These are phyloP conservation scores for Hypoxylon crocopeplum DNA, from an alignment of 495 filamentous ascomycete genomes.

Conservation along the genomic window DNA sequence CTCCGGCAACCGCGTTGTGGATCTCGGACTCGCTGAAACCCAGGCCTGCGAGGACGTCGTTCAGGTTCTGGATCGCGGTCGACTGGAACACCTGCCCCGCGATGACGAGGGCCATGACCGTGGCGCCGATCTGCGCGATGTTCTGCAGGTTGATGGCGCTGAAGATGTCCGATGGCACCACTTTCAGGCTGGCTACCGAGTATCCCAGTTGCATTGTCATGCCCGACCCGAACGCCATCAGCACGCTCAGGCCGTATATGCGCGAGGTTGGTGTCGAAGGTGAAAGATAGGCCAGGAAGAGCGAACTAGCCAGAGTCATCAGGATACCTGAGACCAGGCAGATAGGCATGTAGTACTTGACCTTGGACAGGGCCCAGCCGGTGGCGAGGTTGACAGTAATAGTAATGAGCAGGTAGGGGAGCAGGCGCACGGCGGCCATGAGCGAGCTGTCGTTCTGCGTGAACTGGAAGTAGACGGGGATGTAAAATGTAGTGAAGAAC, in stretches of 20 bases:
- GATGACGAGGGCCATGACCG: conserved; percentile 62
- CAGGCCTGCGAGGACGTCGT: conserved; percentile 45
- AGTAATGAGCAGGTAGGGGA: conserved; percentile 63
- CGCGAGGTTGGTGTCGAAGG: conserved; percentile 38
- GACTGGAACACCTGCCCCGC: conserved; percentile 65
- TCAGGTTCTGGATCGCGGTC: conserved; percentile 41
- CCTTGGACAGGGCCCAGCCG: conserved; percentile 58
- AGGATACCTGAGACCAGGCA: conserved; percentile 59
- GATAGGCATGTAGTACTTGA: conserved; percentile 65
- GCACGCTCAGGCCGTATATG: conserved; percentile 63
- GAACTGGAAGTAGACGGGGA: conserved; percentile 69
- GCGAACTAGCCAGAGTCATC: conserved; percentile 55
- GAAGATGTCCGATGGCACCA: conserved; percentile 45
- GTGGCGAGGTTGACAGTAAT: conserved; percentile 55
- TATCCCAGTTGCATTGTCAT: conserved; percentile 59
- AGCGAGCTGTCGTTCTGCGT: conserved; percentile 56
- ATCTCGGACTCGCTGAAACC: conserved; percentile 44
- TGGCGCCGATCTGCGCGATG: conserved; percentile 59
- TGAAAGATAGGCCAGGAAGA: conserved; percentile 57
- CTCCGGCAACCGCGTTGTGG: conserved; percentile 56
- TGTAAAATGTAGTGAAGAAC: conserved; percentile 54
- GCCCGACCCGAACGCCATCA: conserved; percentile 62
- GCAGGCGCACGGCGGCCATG: conserved; percentile 59
- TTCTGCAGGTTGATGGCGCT: conserved; percentile 61
- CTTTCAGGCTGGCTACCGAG: conserved; percentile 60